phyloP scores from a whole-genome alignment of 164 flowering plant genomes.

The Aristolochia fimbriata region DNA sequence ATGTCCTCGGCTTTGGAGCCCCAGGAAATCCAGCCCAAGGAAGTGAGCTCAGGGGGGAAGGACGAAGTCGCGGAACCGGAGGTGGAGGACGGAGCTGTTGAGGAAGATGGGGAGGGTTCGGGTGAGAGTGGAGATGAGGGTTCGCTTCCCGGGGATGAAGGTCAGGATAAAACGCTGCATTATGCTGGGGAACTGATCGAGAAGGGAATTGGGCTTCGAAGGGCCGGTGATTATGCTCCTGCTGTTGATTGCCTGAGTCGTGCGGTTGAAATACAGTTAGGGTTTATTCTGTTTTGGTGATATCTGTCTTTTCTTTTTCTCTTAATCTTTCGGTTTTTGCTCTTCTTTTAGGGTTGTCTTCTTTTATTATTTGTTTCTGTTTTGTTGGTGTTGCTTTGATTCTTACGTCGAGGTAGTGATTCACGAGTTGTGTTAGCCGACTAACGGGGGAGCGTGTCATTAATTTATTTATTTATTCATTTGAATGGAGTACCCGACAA shows the following conservation, averaged over 20 bases:
- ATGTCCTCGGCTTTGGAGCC: background rate
- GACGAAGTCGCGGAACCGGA: background rate
- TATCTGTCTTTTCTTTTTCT: background rate
- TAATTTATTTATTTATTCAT: too few relatives aligned
- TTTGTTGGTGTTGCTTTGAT: too few relatives aligned
- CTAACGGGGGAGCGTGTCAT: too few relatives aligned
- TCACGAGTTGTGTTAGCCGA: too few relatives aligned
- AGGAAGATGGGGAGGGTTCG: background rate
- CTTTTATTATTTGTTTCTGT: too few relatives aligned
- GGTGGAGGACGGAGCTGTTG: background rate
- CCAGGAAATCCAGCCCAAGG: conserved; percentile 1
- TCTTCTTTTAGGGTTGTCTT: too few relatives aligned
- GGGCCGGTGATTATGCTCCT: conserved; percentile 40
- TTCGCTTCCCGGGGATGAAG: conserved; percentile 4
- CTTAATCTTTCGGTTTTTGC: too few relatives aligned
- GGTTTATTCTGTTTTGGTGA: conserved; percentile 7
- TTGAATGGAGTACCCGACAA: too few relatives aligned
- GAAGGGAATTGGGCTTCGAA: conserved; percentile 47
- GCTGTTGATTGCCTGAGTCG: conserved; percentile 88
- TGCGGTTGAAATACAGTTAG: conserved; percentile 84
- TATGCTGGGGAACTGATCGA: conserved; percentile 56
- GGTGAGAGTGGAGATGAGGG: background rate
- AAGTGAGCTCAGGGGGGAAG: background rate
- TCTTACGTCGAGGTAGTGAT: too few relatives aligned
- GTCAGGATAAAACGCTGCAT: conserved; percentile 38